A percentile compares a stretch with the other conserved stretches of the same genome.
Conservation (phyloP, 1,139 yeast genomes). For the Sugiyamaella grinbergsii region DNA sequence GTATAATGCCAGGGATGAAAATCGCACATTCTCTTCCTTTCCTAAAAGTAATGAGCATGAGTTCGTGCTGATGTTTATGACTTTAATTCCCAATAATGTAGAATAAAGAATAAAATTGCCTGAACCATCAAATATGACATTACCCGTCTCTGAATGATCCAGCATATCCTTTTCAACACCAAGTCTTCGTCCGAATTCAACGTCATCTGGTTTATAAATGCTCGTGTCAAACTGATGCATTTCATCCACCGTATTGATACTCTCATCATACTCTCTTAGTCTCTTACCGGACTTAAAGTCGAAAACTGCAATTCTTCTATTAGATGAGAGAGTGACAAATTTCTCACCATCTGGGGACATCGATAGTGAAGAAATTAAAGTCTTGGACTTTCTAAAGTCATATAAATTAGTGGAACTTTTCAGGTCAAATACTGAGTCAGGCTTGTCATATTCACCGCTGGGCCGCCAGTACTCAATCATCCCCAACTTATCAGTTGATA, state of each 20-base stretch:
- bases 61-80: conserved; percentile 42
- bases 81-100: conserved; percentile 44
- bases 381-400: conserved; percentile 45
- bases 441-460: conserved; percentile 30
- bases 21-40: conserved; percentile 41
- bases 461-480: conserved; percentile 52
- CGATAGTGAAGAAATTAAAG: conserved; percentile 34
- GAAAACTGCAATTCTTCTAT: conserved; percentile 44
- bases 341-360: conserved; percentile 39
- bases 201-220: conserved; percentile 33
- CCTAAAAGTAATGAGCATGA: conserved; percentile 42
- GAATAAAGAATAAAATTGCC: conserved; percentile 45
- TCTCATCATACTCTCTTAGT: conserved; percentile 44
- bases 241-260: conserved; percentile 35
- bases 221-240: conserved; percentile 39
- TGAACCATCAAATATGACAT: conserved; percentile 44
- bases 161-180: conserved; percentile 39
- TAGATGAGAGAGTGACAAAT: conserved; percentile 43
- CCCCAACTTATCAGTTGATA: conserved; percentile 48
- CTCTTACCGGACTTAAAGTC: conserved; percentile 45
- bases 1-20: conserved; percentile 38
- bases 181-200: conserved; percentile 39
- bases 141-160: conserved; percentile 24
- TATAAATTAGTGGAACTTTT: conserved; percentile 51
- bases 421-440: conserved; percentile 40